These are phyloP conservation scores for Yueomyces sp. DNA, from an alignment of 805 yeast species.

Conservation along the genomic window DNA sequence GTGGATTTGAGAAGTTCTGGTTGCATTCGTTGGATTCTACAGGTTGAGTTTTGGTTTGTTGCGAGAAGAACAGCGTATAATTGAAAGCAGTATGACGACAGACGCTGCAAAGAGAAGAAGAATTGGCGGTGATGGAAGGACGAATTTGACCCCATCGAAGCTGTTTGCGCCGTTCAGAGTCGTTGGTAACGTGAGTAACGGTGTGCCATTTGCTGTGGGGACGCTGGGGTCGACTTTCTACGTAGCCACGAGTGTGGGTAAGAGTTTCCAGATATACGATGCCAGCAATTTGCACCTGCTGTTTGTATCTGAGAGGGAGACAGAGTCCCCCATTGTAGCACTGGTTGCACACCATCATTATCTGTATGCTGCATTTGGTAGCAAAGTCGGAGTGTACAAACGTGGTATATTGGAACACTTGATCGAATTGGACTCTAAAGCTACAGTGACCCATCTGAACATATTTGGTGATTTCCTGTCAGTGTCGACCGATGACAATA, in stretches of 20 bases:
- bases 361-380: constrained; percentile 66
- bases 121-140: background rate
- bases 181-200: constrained; percentile 85
- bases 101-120: constrained; percentile 13
- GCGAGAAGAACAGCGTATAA: background rate
- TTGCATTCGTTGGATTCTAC: no score
- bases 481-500: constrained; percentile 34
- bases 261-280: constrained; percentile 84
- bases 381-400: constrained; percentile 60
- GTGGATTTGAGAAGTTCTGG: no score
- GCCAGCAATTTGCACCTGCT: constrained; percentile 73
- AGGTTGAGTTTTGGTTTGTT: no score
- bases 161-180: constrained; percentile 78
- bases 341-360: constrained; percentile 73
- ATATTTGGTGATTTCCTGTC: constrained; percentile 72
- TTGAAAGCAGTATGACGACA: background rate
- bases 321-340: constrained; percentile 54
- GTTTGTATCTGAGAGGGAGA: constrained; percentile 74
- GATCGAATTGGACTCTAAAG: constrained; percentile 23
- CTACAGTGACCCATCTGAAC: constrained; percentile 34
- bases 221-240: constrained; percentile 79
- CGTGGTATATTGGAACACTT: constrained; percentile 53
- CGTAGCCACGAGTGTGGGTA: constrained; percentile 81
- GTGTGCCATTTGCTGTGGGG: constrained; percentile 76
- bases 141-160: constrained; percentile 28